Base-by-base conservation (phyloP, 148 eudicot genomes). In the Cornus controversa region DNA sequence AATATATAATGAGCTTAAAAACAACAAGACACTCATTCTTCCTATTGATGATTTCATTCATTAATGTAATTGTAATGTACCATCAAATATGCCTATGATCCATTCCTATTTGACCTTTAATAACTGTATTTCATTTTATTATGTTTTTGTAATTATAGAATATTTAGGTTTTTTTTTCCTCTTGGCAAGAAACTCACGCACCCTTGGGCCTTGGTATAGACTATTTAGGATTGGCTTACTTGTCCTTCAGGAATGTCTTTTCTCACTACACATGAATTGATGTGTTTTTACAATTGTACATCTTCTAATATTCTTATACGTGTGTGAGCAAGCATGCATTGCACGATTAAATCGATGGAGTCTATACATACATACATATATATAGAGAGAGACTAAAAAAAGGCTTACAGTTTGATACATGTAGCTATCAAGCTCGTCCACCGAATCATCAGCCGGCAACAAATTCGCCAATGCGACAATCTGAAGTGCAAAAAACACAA, bases 391-490 rank as follows among this genome's bases (percentile, higher is more conserved):
- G 40, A 15, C 66, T 31, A 31, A 31, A 70, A 5, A 74, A 54
- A 31, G 25, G 75, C 89, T 87, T 87, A 93, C 99, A 72, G 99
- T 96, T 82, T 96, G 99, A 82, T 96, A 96, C 99, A 96, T 96
- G 83, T 93, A 96, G 89, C 99, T 96, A 75, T 96, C 98, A 76
- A 96, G 88, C 88, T 96, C 99, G 73, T 96, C 99, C 42, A 89
- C 84, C 1, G 90, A 85, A 81, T 96, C 99, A 83, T 96, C 98
- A 70, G 80, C 86, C 3, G 99, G 99, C 85, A 96, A 31, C 83
- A 96, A 90, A 86, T 96, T 96, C 1, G 99, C 99, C 88, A 96
- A 82, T 15, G 99, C 99, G 78, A 93, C 98, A 80, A 96, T 88
- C 99, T 96, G 75, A 34, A 76, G 20, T 40, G 42, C 63, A 57